Evolutionary conservation across 179 eudicot genomes (phyloP), one percentile per base, ranked within the genome.

Genomic region (Silene coronaria): DNA sequence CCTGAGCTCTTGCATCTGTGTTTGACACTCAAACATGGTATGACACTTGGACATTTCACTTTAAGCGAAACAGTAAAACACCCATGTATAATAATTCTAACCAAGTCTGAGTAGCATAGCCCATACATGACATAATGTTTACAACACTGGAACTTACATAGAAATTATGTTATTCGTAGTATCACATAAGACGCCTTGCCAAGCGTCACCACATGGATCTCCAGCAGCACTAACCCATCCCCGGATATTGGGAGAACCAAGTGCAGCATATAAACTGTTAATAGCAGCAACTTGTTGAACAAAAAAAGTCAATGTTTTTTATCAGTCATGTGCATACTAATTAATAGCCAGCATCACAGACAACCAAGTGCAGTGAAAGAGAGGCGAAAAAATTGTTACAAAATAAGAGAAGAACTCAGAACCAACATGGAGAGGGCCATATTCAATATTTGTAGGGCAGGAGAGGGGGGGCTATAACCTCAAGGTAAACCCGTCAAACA

Each of bases 161-260:
- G 96, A 82, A 23, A 74, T 80, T 60, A 95, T 89, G 79, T 79
- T 84, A 51, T 79, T 67, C 24, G 85, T 30, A 71, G 77, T 79
- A 66, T 87, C 91, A 80, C 99, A 95, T 28, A 1, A 65, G 68
- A 95, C 91, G 23, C 99, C 99, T 92, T 95, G 99, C 99, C 99
- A 95, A 58, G 81, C 71, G 16, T 84, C 97, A 34, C 78, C 85
- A 72, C 99, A 95, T 13, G 99, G 99, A 87, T 95, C 99, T 77
- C 97, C 99, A 46, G 85, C 97, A 67, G 62, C 77, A 22, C 91
- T 75, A 78, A 85, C 88, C 99, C 99, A 95, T 71, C 95, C 96
- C 38, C 97, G 93, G 80, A 95, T 85, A 21, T 77, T 32, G 46
- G 99, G 99, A 23, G 85, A 84, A 76, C 92, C 97, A 77, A 95